Base-by-base conservation (phyloP, 192 early-diverging fungal genomes). In the Funneliformis geosporum region DNA sequence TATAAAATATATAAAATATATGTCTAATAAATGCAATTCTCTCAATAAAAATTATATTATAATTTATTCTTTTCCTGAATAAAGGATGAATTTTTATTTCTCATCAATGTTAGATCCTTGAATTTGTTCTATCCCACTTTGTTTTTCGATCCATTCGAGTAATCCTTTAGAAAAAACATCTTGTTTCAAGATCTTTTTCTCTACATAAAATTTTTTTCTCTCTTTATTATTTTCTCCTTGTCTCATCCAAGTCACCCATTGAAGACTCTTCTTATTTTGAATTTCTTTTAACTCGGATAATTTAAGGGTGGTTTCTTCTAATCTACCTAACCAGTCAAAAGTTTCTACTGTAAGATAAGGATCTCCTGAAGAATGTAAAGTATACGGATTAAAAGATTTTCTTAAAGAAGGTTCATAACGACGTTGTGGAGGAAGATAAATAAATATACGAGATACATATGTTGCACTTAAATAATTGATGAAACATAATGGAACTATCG, bases 91-190 rank as follows among this genome's bases (percentile, higher is more conserved):
- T 16, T 50, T 16, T 21, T 50, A 50, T 16, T 55, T 55, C 6
- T 18, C 14, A 55, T 16, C 16, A 18, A n/a, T n/a, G n/a, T 55
- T 21, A 55, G 47, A 5, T 55, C 18, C 12, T 55, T 55, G 47
- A 55, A 55, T 16, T 55, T 16, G 47, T 18, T 18, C 18, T 55
- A 55, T 18, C 18, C 47, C 47, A 42, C 39, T 68, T 55, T 33
- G 43, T 33, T 73, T 59, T 27, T 73, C 72, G 33, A 73, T 73
- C 42, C n/a, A 73, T 46, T 73, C 72, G 12, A 73, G 23, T 73
- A 73, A 38, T 33, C 46, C 72, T 73, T 59, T 73, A 46, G 50
- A 73, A 12, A 55, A 73, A 47, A 44, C 21, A 73, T 46, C 50
- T 33, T 73, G 43, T 14, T 33, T 73, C n/a, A 73, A 33, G 25